Percentiles rank a stretch among this genome's conserved stretches.
phyloP scores from a whole-genome alignment of 345 rosid genomes.

The Gossypium stocksii region DNA sequence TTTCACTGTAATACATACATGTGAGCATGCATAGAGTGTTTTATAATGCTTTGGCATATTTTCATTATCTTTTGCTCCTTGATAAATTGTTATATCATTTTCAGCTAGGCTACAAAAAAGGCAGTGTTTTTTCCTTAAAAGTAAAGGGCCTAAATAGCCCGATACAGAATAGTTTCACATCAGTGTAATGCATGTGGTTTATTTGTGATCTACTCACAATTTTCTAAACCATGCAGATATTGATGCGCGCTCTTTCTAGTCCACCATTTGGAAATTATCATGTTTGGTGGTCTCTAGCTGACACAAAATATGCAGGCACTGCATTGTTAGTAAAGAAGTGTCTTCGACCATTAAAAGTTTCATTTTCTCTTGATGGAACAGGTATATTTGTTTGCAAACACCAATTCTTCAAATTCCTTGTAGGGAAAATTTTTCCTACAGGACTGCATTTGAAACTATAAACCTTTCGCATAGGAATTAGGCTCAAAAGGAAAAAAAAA shows the following conservation, averaged over 20 bases:
- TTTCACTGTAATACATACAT: background rate
- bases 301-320: constrained; percentile 95
- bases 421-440: background rate
- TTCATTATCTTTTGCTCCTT: background rate
- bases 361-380: constrained; percentile 66
- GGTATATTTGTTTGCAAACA: constrained; percentile 35
- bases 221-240: constrained; percentile 43
- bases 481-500: background rate
- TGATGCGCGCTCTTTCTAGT: constrained; percentile 74
- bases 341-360: constrained; percentile 54
- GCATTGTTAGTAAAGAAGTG: constrained; percentile 84
- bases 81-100: background rate
- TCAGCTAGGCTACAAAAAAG: background rate
- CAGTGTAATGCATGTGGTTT: constrained; percentile 6
- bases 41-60: background rate
- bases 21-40: background rate
- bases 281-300: constrained; percentile 97
- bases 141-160: background rate
- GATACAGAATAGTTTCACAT: background rate
- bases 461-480: background rate
- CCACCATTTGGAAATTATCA: constrained; percentile 68
- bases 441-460: background rate
- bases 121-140: background rate
- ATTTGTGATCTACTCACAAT: background rate
- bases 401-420: constrained; percentile 5